Evolutionary conservation across 441 rosid species (phyloP), one percentile per base, ranked within the genome.

Genomic region (Erodium trifolium): DNA sequence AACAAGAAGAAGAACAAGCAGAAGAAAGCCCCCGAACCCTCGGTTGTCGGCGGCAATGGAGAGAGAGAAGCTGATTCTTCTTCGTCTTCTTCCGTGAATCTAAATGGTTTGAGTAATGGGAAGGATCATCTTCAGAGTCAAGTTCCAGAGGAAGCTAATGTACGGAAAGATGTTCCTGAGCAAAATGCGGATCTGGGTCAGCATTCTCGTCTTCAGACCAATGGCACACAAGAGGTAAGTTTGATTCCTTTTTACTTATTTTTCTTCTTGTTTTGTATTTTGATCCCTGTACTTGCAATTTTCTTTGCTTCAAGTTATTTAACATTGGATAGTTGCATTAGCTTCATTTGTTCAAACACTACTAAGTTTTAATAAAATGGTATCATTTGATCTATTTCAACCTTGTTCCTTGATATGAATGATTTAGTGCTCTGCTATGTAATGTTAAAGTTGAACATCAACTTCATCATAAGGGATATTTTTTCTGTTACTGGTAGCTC

Each of bases 151-250:
- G 14, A 55, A 34, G 37, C 1, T 34, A 5, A 34, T 3, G 3
- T 31, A 31, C 35, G 35, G 3, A 31, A 31, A 31, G 35, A 31
- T 55, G 62, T 55, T 16, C 16, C 62, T 55, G 62, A 16, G 62
- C 62, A 16, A 55, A 55, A 55, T 55, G 27, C 19, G 63, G 27
- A 55, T 55, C 63, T 55, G 63, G 27, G 63, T 16, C 63, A 16
- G 27, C 63, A 55, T 16, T 18, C 63, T 55, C 63, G 16, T 55
- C 63, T 16, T 55, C 63, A 6, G 9, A 9, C 10, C 63, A 55
- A 55, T 55, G 63, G 23, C 63, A 16, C 23, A 55, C 11, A 17
- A 16, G 27, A 55, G 10, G 63, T 18, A 55, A 55, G 27, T 55
- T 55, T 55, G 27, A 9, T 55, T 18, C 63, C 4, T 55, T 55